Conservation (phyloP, 495 filamentous ascomycete genomes). For the Pseudoneurospora amorphoporcata region DNA sequence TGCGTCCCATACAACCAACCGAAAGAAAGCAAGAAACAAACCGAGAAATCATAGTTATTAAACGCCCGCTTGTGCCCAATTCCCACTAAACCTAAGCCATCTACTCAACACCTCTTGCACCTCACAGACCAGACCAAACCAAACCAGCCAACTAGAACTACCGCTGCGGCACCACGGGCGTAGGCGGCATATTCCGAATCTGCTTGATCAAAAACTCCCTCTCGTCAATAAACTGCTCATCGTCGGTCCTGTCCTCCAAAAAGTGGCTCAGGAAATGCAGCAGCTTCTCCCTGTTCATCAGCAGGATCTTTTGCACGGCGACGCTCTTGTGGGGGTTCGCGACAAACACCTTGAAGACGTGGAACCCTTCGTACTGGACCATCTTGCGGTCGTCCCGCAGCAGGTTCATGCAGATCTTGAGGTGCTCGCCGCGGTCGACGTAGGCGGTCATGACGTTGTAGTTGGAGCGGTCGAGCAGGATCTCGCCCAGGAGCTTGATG, state of each 20-base stretch:
- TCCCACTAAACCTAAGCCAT: too few relatives aligned
- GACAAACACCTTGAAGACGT: slow-evolving; percentile 99
- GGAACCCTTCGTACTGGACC: slow-evolving; percentile 98
- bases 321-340: slow-evolving; percentile 95
- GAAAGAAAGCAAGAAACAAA: too few relatives aligned
- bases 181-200: slow-evolving; percentile 67
- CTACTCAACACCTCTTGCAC: not conserved
- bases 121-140: not conserved
- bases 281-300: slow-evolving; percentile 89
- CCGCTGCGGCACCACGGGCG: slow-evolving; percentile 46
- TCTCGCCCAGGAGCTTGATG: slow-evolving; percentile 92
- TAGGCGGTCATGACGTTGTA: slow-evolving; percentile 98
- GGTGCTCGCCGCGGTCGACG: slow-evolving; percentile 85
- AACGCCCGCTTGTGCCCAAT: too few relatives aligned
- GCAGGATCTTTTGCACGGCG: slow-evolving; percentile 85
- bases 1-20: too few relatives aligned
- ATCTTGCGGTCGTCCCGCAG: slow-evolving; percentile 91
- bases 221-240: slow-evolving; percentile 98
- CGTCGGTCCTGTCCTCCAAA: slow-evolving; percentile 88
- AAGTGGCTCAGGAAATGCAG: slow-evolving; percentile 83
- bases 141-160: too few relatives aligned
- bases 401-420: slow-evolving; percentile 97
- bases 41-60: too few relatives aligned
- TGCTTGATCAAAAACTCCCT: slow-evolving; percentile 93
- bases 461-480: slow-evolving; percentile 87